Base-by-base conservation (phyloP, 163 green algal genomes). In the Scenedesmus sp. region DNA sequence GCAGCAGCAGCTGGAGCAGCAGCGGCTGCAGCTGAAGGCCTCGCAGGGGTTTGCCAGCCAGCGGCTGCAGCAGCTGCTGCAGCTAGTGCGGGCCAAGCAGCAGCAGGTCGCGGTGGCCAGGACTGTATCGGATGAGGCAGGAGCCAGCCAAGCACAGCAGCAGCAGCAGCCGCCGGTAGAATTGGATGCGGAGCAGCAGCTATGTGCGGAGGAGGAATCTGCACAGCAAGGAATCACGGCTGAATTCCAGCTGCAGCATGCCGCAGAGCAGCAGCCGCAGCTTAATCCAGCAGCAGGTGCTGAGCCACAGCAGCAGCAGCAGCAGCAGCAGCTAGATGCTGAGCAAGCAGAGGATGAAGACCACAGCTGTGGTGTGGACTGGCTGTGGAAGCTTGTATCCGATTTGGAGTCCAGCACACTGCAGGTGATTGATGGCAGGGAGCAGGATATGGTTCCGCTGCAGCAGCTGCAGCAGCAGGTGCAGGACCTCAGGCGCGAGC, bases 1-100 rank as follows among this genome's bases (percentile, higher is more conserved):
- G 8, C 84, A 89, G 60, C 84, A 82, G 62, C 60, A 89, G 26
- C 60, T 89, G 34, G 60, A 89, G 62, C 84, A 89, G 84, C 62
- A 82, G 67, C 26, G 62, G 12, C 54, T 59, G 18, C 60, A 89
- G 13, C 34, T 81, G 2, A 81, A 26, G 34, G n/a, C 62, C 9
- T 89, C 54, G 3, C n/a, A 81, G 60, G 57, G 84, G 34, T n/a
- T 20, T 20, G 34, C 34, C 15, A 67, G 66, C 34, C 4, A 54
- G n/a, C 73, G 62, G 7, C 23, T 89, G 26, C 60, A 81, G 23
- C 26, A 52, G 23, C 62, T 89, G 62, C 26, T 89, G 62, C 26
- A 73, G 60, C 84, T 81, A 34, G 59, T 89, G 84, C 26, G 46
- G 23, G 70, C 70, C 70, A 79, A 79, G 70, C 70, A 79, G 70